Conservation (phyloP, 495 filamentous ascomycete genomes). For the Daldinia childiae region DNA sequence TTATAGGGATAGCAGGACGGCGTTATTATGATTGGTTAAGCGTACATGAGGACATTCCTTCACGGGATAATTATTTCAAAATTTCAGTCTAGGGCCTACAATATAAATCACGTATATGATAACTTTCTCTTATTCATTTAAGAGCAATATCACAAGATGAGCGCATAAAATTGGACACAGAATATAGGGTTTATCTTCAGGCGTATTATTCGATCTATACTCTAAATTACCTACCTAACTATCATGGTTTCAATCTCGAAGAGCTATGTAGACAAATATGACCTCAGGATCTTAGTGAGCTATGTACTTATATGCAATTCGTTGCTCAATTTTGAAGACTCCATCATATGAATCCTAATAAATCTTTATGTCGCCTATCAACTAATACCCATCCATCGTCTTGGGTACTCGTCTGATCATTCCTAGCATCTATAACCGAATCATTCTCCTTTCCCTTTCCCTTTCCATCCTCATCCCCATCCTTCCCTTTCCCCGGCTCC, state of each 20-base stretch:
- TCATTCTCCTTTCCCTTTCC: conserved; percentile 14
- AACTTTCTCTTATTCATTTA: neutral
- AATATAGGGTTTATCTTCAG: neutral
- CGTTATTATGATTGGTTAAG: conserved; percentile 6
- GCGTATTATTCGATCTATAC: neutral
- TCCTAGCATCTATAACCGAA: neutral
- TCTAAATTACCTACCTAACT: neutral
- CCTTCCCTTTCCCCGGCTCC: conserved; percentile 48
- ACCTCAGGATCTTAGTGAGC: neutral
- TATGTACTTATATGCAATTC: neutral
- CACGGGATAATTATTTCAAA: neutral
- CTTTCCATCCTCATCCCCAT: conserved; percentile 14
- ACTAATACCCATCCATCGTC: conserved; percentile 45
- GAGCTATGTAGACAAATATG: neutral
- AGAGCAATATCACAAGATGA: neutral
- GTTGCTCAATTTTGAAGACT: neutral
- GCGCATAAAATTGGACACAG: neutral
- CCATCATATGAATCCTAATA: conserved; percentile 44
- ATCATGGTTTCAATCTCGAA: neutral
- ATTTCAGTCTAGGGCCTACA: neutral
- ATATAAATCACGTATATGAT: neutral
- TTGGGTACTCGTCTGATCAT: neutral
- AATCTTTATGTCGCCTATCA: conserved; percentile 38
- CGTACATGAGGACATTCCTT: conserved; percentile 1
- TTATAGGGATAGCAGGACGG: neutral